A percentile compares a stretch with the other conserved stretches of the same genome.
Evolutionary conservation across 768 basidiomycete genomes (phyloP).

Genomic region (Pluteus cervinus): DNA sequence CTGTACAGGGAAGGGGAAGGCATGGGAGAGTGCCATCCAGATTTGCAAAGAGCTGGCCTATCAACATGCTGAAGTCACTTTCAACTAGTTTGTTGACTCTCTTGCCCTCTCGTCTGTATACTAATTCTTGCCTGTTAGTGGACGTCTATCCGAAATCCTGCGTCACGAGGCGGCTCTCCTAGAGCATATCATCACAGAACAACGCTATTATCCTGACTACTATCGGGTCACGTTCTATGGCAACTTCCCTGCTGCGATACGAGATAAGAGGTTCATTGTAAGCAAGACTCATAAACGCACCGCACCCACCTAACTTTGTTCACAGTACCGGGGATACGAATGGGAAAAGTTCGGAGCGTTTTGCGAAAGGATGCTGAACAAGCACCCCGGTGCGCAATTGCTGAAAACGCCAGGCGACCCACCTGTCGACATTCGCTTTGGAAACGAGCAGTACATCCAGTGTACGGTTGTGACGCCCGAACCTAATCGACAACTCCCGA

Average conservation of each 20-base stretch:
- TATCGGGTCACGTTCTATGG: conserved; percentile 94
- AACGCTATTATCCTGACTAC: conserved; percentile 87
- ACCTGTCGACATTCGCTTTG: conserved; percentile 72
- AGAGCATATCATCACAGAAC: conserved; percentile 79
- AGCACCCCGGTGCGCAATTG: conserved; percentile 80
- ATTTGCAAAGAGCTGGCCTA: conserved; percentile 87
- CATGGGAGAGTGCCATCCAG: conserved; percentile 93
- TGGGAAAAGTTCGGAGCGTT: conserved; percentile 91
- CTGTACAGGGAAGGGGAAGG: conserved; percentile 82
- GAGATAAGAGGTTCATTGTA: conserved; percentile 89
- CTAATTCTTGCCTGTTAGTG: conserved; percentile 32
- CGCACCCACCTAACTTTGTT: conserved; percentile 5
- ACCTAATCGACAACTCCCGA: conserved; percentile 67
- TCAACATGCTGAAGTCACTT: conserved; percentile 86
- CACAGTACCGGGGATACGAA: conserved; percentile 86
- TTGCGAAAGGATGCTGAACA: conserved; percentile 88
- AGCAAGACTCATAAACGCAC: conserved; percentile 16
- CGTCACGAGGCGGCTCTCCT: conserved; percentile 82
- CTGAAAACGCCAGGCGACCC: conserved; percentile 72
- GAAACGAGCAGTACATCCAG: conserved; percentile 81
- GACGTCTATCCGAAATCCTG: conserved; percentile 78
- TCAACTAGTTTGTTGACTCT: conserved; percentile 67
- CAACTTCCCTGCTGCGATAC: conserved; percentile 79
- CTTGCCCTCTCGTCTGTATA: conserved; percentile 5
- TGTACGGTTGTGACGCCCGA: conserved; percentile 83